phyloP scores from a whole-genome alignment of 2,329 filamentous ascomycete species.

The Fonsecaea multimorphosa region DNA sequence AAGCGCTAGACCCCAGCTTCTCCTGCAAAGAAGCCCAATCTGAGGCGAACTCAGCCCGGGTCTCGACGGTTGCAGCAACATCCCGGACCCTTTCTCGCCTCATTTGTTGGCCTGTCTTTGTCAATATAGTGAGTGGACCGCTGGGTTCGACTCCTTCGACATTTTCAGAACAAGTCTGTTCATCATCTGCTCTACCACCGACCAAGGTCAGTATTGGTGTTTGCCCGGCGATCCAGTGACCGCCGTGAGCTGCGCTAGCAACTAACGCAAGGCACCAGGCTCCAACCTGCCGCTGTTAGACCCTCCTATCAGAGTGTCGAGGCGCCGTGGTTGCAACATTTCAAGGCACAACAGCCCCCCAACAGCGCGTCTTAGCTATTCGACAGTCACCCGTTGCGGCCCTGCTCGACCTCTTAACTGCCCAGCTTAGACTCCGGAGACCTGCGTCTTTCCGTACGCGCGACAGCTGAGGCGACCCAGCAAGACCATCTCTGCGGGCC shows the following conservation, averaged over 20 bases:
- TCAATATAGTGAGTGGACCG: slow-evolving; percentile 35
- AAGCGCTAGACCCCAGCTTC: slow-evolving; percentile 44
- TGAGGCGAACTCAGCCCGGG: slow-evolving; percentile 36
- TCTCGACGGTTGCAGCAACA: slow-evolving; percentile 23
- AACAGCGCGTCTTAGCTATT: slow-evolving; percentile 31
- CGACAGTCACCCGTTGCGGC: slow-evolving; percentile 24
- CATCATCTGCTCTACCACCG: slow-evolving; percentile 12
- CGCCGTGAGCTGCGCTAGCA: slow-evolving; percentile 49
- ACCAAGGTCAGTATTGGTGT: slow-evolving; percentile 36
- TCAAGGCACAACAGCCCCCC: slow-evolving; percentile 32
- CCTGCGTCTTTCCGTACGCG: slow-evolving; percentile 30
- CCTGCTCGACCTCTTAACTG: slow-evolving; percentile 20
- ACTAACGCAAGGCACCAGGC: slow-evolving; percentile 50
- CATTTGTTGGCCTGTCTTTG: slow-evolving; percentile 35
- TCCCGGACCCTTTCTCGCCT: slow-evolving; percentile 34
- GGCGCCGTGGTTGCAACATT: slow-evolving; percentile 26
- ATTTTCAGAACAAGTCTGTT: slow-evolving; percentile 20
- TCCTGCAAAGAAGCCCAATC: slow-evolving; percentile 55
- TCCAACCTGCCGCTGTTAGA: slow-evolving; percentile 48
- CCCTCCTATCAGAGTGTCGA: slow-evolving; percentile 50
- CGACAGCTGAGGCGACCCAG: slow-evolving; percentile 31
- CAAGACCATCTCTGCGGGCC: slow-evolving; percentile 24
- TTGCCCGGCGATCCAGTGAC: slow-evolving; percentile 49
- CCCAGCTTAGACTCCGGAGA: slow-evolving; percentile 30
- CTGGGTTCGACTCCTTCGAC: slow-evolving; percentile 28